Evolutionary conservation across 78 protist species (phyloP).

Genomic region (Dictyostelium firmibasis): DNA sequence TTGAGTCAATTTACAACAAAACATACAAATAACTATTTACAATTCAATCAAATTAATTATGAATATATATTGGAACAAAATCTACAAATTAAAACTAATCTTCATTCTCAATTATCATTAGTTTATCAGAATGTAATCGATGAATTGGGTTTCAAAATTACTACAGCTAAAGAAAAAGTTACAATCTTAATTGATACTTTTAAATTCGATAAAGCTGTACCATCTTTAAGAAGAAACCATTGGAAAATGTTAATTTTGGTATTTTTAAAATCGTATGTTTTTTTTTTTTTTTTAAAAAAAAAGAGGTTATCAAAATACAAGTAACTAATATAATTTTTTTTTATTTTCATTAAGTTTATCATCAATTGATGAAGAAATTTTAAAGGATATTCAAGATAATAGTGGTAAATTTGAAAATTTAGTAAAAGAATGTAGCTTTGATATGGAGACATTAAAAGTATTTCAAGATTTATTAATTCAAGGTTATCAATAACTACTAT

Average conservation of each 20-base stretch:
- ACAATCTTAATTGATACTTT: constrained; percentile 39
- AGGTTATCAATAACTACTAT: constrained; percentile 34
- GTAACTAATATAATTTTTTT: background rate
- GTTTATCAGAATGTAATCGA: background rate
- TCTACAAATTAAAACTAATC: constrained; percentile 30
- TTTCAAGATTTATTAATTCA: constrained; percentile 38
- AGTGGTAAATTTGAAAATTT: background rate
- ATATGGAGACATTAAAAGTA: constrained; percentile 43
- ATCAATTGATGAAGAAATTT: background rate
- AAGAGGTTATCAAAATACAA: too few species aligned
- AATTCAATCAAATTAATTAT: background rate
- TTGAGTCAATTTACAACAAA: constrained; percentile 28
- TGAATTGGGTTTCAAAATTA: background rate
- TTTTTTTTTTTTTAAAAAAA: background rate
- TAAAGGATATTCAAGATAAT: background rate
- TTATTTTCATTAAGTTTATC: constrained; percentile 13
- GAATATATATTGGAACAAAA: constrained; percentile 23
- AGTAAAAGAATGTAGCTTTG: constrained; percentile 26
- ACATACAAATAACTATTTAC: constrained; percentile 6
- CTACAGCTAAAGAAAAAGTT: background rate
- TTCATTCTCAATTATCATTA: constrained; percentile 9
- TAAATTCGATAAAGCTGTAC: constrained; percentile 33
- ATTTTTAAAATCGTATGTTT: constrained; percentile 18
- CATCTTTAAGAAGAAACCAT: constrained; percentile 34
- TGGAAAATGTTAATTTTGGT: constrained; percentile 63